Conservation (phyloP, 1,284 basidiomycete genomes). For the Leccinum angustisporum region DNA sequence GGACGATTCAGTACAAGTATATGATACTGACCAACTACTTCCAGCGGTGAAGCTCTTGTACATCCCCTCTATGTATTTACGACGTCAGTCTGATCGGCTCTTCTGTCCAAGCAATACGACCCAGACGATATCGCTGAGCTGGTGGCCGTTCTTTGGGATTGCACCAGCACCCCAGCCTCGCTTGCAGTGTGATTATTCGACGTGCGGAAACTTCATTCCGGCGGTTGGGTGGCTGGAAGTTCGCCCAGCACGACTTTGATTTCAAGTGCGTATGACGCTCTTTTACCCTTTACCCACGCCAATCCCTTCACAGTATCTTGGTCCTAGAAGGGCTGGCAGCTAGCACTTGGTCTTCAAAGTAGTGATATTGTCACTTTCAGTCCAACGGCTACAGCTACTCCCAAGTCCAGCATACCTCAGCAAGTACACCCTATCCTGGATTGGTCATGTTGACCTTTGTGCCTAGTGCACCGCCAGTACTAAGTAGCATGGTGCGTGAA, state of each 20-base stretch:
- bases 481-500: constrained; percentile 27
- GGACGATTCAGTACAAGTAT: constrained; percentile 58
- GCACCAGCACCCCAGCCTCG: constrained; percentile 35
- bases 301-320: constrained; percentile 56
- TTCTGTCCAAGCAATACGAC: constrained; percentile 58
- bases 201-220: constrained; percentile 48
- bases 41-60: constrained; percentile 41
- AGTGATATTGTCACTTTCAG: constrained; percentile 75
- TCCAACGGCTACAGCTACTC: constrained; percentile 52
- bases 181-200: constrained; percentile 58
- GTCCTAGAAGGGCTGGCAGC: constrained; percentile 86
- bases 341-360: constrained; percentile 71
- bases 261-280: constrained; percentile 46
- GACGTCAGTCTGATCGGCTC: constrained; percentile 40
- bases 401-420: constrained; percentile 59
- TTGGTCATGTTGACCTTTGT: constrained; percentile 39
- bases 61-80: constrained; percentile 50
- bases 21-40: constrained; percentile 50
- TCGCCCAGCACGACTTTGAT: constrained; percentile 50
- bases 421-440: constrained; percentile 52
- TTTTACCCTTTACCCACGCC: constrained; percentile 9
- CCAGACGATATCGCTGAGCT: constrained; percentile 57
- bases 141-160: constrained; percentile 57
- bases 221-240: constrained; percentile 62
- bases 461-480: constrained; percentile 6